Percentiles rank a stretch among this genome's conserved stretches.
phyloP scores from a whole-genome alignment of 495 filamentous ascomycete species.

The Parathielavia hyrcaniae region DNA sequence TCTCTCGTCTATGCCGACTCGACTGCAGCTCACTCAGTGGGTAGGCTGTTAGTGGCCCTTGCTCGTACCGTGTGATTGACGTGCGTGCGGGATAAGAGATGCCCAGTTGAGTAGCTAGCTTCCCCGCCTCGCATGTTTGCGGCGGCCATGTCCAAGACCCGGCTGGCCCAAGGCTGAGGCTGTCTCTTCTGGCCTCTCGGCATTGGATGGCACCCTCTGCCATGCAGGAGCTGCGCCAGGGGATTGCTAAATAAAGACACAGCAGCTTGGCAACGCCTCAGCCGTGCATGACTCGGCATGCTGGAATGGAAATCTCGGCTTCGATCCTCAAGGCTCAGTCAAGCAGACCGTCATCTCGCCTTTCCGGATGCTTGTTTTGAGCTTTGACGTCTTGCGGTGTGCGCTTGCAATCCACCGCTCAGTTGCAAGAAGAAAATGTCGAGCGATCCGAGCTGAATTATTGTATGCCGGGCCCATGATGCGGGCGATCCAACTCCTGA shows the following conservation, averaged over 20 bases:
- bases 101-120: background rate
- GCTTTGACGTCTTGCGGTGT: constrained; percentile 2
- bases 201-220: constrained; percentile 8
- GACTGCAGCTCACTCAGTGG: constrained; percentile 4
- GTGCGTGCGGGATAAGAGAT: background rate
- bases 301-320: background rate
- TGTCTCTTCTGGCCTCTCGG: background rate
- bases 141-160: constrained; percentile 1
- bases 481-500: too few relatives aligned
- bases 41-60: background rate
- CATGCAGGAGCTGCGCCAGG: background rate
- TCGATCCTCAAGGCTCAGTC: background rate
- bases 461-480: constrained; percentile 17
- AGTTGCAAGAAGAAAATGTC: background rate
- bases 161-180: background rate
- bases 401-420: background rate
- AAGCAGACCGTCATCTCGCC: background rate
- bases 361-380: background rate
- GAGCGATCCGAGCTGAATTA: constrained; percentile 10
- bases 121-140: constrained; percentile 2
- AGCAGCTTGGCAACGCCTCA: constrained; percentile 4
- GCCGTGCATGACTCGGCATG: background rate
- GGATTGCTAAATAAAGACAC: constrained; percentile 11
- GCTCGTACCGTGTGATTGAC: too few relatives aligned
- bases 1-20: background rate